phyloP scores from a whole-genome alignment of 1,284 basidiomycete species.

The Boletellus sp. region DNA sequence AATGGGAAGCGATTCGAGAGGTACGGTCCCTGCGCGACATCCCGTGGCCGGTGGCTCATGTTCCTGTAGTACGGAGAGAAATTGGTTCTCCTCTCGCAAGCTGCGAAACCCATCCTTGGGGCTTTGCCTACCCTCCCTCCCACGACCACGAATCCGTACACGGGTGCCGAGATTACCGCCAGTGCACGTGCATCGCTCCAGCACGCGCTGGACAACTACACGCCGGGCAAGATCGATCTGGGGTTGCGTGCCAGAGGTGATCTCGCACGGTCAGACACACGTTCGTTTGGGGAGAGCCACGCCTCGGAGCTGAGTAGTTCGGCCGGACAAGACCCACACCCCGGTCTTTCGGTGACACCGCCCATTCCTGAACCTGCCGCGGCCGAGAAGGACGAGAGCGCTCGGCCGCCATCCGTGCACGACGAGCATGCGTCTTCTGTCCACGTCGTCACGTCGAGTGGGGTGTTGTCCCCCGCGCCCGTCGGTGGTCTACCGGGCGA shows the following conservation, averaged over 20 bases:
- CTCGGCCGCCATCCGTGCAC: conserved; percentile 42
- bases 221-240: conserved; percentile 58
- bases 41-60: conserved; percentile 4
- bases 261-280: conserved; percentile 65
- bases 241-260: conserved; percentile 47
- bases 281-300: conserved; percentile 78
- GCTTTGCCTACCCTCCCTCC: conserved; percentile 66
- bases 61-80: conserved; percentile 67
- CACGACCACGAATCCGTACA: conserved; percentile 50
- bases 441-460: background rate
- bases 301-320: conserved; percentile 66
- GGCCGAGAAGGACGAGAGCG: conserved; percentile 1
- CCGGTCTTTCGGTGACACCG: conserved; percentile 42
- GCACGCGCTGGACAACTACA: conserved; percentile 70
- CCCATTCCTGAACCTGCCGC: conserved; percentile 25
- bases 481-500: conserved; percentile 41
- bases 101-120: conserved; percentile 54
- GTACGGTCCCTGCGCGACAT: conserved; percentile 35
- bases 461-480: conserved; percentile 54
- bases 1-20: conserved; percentile 77
- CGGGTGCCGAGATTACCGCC: conserved; percentile 58
- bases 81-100: conserved; percentile 66
- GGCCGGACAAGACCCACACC: conserved; percentile 29
- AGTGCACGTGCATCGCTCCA: conserved; percentile 71
- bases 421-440: too few relatives aligned